Conservation (phyloP, 2,329 filamentous ascomycete genomes). For the Aspergillus sp. region DNA sequence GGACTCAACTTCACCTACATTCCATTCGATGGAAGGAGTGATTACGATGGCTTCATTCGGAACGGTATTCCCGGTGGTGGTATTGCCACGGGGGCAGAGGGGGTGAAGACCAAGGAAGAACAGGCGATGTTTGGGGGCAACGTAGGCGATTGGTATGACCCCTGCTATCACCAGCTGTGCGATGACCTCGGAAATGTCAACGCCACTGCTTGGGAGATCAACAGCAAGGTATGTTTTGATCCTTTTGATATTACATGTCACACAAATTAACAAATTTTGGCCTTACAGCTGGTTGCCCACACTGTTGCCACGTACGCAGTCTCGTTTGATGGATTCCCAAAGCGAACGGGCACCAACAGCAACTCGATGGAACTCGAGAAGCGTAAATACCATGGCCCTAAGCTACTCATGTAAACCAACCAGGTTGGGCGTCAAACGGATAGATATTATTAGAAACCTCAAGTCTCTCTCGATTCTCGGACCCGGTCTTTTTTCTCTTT, state of each 20-base stretch:
- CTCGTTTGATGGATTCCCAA: constrained; percentile 65
- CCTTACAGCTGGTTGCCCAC: constrained; percentile 57
- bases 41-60: constrained; percentile 75
- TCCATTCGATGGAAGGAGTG: constrained; percentile 74
- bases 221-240: constrained; percentile 45
- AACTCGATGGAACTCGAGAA: constrained; percentile 6
- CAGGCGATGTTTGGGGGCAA: constrained; percentile 66
- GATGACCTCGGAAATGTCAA: constrained; percentile 57
- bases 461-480: not conserved
- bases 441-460: not conserved
- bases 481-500: not conserved
- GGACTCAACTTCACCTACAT: constrained; percentile 69
- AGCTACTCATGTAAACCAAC: constrained; percentile 12
- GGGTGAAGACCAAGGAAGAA: constrained; percentile 69
- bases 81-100: constrained; percentile 75
- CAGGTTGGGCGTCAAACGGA: not conserved
- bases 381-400: constrained; percentile 19
- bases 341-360: constrained; percentile 40
- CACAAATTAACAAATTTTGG: not conserved
- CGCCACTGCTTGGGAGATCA: constrained; percentile 54
- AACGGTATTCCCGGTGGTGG: constrained; percentile 72
- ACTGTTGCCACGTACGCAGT: constrained; percentile 69
- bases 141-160: constrained; percentile 57
- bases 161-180: constrained; percentile 55
- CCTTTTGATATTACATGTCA: too few relatives aligned